Evolutionary conservation across 2,329 filamentous ascomycete species (phyloP), one percentile per base, ranked within the genome.

Genomic region (Plectosphaerella cucumerina): DNA sequence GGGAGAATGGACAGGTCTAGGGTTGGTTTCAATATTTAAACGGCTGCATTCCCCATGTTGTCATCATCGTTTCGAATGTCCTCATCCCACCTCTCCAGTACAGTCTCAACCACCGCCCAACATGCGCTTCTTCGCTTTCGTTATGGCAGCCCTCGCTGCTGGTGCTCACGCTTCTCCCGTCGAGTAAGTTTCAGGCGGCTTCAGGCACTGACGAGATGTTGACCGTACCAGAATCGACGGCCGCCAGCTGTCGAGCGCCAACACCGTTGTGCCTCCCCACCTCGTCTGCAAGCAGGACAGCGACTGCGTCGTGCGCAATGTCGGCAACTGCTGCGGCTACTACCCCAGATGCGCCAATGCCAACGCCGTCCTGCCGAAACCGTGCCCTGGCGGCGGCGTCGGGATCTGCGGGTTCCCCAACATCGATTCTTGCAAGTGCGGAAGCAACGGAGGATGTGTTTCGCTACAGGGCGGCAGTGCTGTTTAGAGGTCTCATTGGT

Each of bases 261-360:
- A 14, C 12, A 18, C 42, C 42, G 2, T 14, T 5, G 42, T 44
- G 5, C 42, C 42, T 6, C 18, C 11, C 3, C 42, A 44, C 21
- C 26, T 44, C 20, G 21, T 26, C 12, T 54, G 53, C 53, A 20
- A 20, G 15, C n/a, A 37, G 12, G 50, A 54, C 50, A 15, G 11
- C 21, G 50, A 54, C 42, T 54, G 53, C 26, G 47, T 47, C 14
- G 33, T 47, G 8, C 50, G 53, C 22, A 50, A 54, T 43, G 50
- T 54, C 37, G 53, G 53, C 50, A 54, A 54, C 53, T 54, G 53
- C 50, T 54, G 53, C 43, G 53, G 53, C 39, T 47, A 50, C 47
- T 54, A 52, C 44, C 49, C 49, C 18, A 41, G 42, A 35, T 54
- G 53, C 47, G 53, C 50, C 35, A 54, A 52, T 20, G 18, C 31